Percentiles rank a stretch among this genome's conserved stretches.
Conservation (phyloP, 352 stramenopile species). For the Globisporangium ultimum region DNA sequence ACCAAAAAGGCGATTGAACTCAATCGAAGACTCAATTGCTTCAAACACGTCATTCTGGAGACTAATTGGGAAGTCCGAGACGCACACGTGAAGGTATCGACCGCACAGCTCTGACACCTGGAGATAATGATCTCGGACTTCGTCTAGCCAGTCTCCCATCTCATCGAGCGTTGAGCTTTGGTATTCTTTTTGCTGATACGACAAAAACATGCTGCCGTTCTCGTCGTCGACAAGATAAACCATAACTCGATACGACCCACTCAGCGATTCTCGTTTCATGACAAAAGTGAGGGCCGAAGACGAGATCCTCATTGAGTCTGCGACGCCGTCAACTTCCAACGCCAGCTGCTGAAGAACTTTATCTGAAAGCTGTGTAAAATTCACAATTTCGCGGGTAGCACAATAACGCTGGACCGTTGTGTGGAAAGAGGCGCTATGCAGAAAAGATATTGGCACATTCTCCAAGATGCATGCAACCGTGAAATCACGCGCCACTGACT, state of each 20-base stretch:
- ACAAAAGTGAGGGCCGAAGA: conserved; percentile 8
- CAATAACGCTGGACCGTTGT: background rate
- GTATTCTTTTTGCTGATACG: conserved; percentile 3
- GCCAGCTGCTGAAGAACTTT: background rate
- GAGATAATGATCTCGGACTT: conserved; percentile 4
- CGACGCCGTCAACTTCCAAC: background rate
- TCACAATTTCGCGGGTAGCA: background rate
- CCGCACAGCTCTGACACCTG: conserved; percentile 4
- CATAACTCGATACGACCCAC: conserved; percentile 1
- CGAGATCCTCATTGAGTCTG: conserved; percentile 3
- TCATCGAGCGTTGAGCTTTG: background rate
- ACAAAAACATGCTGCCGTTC: conserved; percentile 2
- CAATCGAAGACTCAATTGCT: background rate
- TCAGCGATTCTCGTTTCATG: conserved; percentile 1
- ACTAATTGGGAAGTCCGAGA: conserved; percentile 3
- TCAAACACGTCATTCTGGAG: conserved; percentile 6
- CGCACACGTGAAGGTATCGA: conserved; percentile 8
- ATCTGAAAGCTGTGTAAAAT: background rate
- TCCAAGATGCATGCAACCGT: conserved; percentile 10
- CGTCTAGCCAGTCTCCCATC: conserved; percentile 4
- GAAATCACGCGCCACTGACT: conserved; percentile 1
- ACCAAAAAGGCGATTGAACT: conserved; percentile 4
- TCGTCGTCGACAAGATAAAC: conserved; percentile 14
- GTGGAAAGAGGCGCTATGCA: conserved; percentile 7
- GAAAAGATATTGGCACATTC: conserved; percentile 12